phyloP scores from a whole-genome alignment of 148 eudicot genomes.

The Mesembryanthemum crystallinum region DNA sequence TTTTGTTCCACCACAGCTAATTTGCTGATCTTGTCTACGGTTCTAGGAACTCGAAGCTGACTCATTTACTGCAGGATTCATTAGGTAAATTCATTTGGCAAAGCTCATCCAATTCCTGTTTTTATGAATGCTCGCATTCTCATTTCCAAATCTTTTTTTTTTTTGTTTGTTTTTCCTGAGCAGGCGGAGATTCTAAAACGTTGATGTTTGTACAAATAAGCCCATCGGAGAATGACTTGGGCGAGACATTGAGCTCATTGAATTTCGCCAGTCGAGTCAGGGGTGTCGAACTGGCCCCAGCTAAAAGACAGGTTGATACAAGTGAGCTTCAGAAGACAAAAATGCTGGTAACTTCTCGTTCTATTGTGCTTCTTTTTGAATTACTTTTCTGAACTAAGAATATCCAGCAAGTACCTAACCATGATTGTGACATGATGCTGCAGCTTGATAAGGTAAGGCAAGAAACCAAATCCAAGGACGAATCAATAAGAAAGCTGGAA shows the following conservation, averaged over 20 bases:
- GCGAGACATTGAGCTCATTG: slow-evolving; percentile 84
- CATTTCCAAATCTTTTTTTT: not conserved
- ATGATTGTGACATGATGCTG: not conserved
- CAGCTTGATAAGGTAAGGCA: slow-evolving; percentile 85
- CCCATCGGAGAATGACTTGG: slow-evolving; percentile 84
- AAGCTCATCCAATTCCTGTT: not conserved
- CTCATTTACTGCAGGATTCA: slow-evolving; percentile 90
- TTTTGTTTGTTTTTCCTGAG: too few species aligned
- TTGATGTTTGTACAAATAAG: slow-evolving; percentile 95
- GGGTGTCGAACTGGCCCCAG: slow-evolving; percentile 88
- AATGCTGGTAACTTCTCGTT: slow-evolving; percentile 46
- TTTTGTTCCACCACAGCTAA: not conserved
- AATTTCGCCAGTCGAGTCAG: slow-evolving; percentile 90
- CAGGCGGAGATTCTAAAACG: slow-evolving; percentile 92
- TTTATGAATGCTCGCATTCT: slow-evolving; percentile 1
- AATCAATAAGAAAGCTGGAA: slow-evolving; percentile 70
- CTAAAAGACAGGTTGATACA: slow-evolving; percentile 72
- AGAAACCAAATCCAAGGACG: slow-evolving; percentile 75
- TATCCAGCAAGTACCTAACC: not conserved
- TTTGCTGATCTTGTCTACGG: slow-evolving; percentile 8
- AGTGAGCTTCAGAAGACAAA: slow-evolving; percentile 80
- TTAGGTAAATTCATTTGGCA: slow-evolving; percentile 44
- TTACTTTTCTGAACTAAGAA: too few species aligned
- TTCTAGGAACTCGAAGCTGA: slow-evolving; percentile 83
- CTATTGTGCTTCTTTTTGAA: not conserved